phyloP scores from a whole-genome alignment of 768 basidiomycete species.

The Mycena vulgaris region DNA sequence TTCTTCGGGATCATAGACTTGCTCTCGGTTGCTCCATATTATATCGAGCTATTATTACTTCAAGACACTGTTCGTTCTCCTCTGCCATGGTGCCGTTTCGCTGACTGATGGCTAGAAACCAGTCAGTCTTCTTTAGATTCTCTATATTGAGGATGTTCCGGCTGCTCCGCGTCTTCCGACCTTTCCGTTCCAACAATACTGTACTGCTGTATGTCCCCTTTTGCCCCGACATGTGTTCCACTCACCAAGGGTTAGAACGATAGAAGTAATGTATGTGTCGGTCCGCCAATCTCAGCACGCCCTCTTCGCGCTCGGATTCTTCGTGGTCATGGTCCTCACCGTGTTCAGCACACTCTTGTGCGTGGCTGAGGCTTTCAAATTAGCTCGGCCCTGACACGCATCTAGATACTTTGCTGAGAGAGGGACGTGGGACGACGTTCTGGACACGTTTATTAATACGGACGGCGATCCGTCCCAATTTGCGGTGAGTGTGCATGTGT shows the following conservation, averaged over 20 bases:
- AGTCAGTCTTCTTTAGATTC: slow-evolving; percentile 92
- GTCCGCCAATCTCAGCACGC: slow-evolving; percentile 91
- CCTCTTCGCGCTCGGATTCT: slow-evolving; percentile 88
- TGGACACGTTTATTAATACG: slow-evolving; percentile 86
- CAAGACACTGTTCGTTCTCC: slow-evolving; percentile 84
- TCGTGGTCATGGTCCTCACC: slow-evolving; percentile 89
- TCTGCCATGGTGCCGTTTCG: slow-evolving; percentile 1
- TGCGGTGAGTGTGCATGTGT: slow-evolving; percentile 60
- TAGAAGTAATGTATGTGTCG: slow-evolving; percentile 94
- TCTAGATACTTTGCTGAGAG: slow-evolving; percentile 90
- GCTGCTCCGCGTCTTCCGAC: slow-evolving; percentile 89
- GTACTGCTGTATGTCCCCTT: slow-evolving; percentile 76
- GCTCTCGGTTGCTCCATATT: slow-evolving; percentile 90
- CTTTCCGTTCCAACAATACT: slow-evolving; percentile 88
- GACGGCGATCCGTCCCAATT: slow-evolving; percentile 90
- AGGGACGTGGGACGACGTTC: slow-evolving; percentile 88
- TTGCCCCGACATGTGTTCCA: not conserved
- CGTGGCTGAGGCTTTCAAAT: slow-evolving; percentile 42
- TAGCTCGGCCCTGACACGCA: not conserved
- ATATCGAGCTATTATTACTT: slow-evolving; percentile 85
- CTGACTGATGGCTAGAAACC: slow-evolving; percentile 25
- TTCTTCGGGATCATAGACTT: slow-evolving; percentile 92
- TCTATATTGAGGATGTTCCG: slow-evolving; percentile 94
- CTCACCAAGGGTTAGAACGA: slow-evolving; percentile 66
- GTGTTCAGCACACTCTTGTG: slow-evolving; percentile 91